These are phyloP conservation scores for Chromera velia DNA, from an alignment of 73 alveolate species.

Conservation along the genomic window DNA sequence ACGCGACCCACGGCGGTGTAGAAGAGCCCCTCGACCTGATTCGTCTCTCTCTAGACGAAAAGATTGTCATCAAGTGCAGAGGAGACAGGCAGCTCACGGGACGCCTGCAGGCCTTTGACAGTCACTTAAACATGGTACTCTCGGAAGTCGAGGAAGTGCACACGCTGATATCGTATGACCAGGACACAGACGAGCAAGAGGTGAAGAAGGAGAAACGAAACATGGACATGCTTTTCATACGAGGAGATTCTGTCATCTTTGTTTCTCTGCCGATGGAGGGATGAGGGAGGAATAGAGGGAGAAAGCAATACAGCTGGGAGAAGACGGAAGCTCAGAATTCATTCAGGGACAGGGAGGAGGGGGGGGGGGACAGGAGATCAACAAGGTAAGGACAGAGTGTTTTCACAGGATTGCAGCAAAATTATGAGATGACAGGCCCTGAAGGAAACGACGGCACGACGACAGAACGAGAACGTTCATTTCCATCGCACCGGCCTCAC, in stretches of 20 bases:
- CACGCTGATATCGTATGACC: background rate
- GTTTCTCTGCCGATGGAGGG: background rate
- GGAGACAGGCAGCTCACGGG: constrained; percentile 58
- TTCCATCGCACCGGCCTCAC: too few species aligned
- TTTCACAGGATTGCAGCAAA: too few species aligned
- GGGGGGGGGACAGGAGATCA: too few species aligned
- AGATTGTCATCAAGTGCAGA: constrained; percentile 55
- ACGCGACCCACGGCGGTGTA: too few species aligned
- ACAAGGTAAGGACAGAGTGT: too few species aligned
- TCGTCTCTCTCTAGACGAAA: constrained; percentile 52
- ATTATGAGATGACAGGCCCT: too few species aligned
- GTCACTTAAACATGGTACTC: background rate
- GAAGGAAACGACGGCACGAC: too few species aligned
- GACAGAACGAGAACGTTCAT: too few species aligned
- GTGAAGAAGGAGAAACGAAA: background rate
- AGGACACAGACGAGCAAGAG: background rate
- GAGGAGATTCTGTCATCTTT: background rate
- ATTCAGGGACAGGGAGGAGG: too few species aligned
- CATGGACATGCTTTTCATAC: background rate
- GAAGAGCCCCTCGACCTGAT: constrained; percentile 55
- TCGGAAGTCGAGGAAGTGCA: background rate
- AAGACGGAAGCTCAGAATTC: too few species aligned
- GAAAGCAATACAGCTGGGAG: too few species aligned
- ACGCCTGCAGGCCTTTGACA: constrained; percentile 15
- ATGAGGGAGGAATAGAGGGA: too few species aligned